Evolutionary conservation across 2,329 filamentous ascomycete genomes (phyloP).

Genomic region (Emmonsiellopsis sp.): DNA sequence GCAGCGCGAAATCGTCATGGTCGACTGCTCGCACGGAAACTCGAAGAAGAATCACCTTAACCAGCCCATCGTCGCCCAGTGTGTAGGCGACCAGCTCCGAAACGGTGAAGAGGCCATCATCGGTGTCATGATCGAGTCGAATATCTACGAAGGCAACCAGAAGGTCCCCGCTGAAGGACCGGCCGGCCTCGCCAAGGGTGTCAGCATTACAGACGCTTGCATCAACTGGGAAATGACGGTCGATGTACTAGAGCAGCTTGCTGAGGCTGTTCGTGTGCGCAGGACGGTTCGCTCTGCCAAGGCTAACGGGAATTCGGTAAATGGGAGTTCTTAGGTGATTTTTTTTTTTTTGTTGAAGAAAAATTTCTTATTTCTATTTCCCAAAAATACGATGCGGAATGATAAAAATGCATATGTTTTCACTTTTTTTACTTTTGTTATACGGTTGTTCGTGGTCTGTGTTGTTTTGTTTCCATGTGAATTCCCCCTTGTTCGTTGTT

Average conservation of each 20-base stretch:
- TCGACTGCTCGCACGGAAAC: conserved; percentile 98
- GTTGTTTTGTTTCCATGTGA: no score
- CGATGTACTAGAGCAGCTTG: conserved; percentile 71
- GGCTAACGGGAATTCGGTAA: conserved; percentile 4
- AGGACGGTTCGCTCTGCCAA: conserved; percentile 40
- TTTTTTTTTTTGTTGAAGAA: no score
- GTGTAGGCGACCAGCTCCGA: conserved; percentile 73
- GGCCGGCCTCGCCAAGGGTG: conserved; percentile 68
- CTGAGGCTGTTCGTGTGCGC: conserved; percentile 69
- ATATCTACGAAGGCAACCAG: conserved; percentile 84
- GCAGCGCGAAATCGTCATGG: conserved; percentile 84
- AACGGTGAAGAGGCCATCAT: conserved; percentile 82
- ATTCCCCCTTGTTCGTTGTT: no score
- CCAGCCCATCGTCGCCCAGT: conserved; percentile 83
- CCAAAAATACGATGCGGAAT: no score
- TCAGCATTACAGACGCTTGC: conserved; percentile 93
- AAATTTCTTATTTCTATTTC: no score
- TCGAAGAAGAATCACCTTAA: conserved; percentile 97
- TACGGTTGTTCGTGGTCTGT: no score
- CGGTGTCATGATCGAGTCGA: conserved; percentile 98
- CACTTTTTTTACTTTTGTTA: no score
- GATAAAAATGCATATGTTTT: no score
- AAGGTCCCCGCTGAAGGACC: conserved; percentile 82
- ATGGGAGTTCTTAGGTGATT: no score
- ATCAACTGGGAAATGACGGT: conserved; percentile 87